phyloP scores from a whole-genome alignment of 2,329 filamentous ascomycete genomes.

The Boeremia exigua region DNA sequence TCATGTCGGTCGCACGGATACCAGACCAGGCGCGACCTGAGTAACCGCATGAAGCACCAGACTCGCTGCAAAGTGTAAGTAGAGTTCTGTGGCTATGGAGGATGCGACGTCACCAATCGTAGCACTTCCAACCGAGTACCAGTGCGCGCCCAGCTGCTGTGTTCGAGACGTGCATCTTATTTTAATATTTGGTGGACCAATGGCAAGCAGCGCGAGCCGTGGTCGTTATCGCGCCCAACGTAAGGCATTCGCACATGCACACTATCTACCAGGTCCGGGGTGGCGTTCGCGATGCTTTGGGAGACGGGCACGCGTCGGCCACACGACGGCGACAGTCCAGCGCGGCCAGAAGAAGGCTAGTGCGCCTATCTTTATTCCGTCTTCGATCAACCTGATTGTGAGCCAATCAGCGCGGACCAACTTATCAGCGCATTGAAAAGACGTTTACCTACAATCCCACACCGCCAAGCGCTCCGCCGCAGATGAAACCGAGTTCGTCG shows the following conservation, averaged over 20 bases:
- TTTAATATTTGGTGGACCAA: slow-evolving; percentile 8
- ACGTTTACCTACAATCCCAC: slow-evolving; percentile 23
- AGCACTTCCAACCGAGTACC: background rate
- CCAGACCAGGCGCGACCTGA: slow-evolving; percentile 4
- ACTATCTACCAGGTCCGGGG: slow-evolving; percentile 11
- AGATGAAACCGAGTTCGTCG: slow-evolving; percentile 27
- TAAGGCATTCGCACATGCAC: slow-evolving; percentile 15
- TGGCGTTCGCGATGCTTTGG: slow-evolving; percentile 10
- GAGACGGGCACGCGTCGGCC: slow-evolving; percentile 3
- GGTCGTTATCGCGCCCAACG: slow-evolving; percentile 16
- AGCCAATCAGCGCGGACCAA: slow-evolving; percentile 16
- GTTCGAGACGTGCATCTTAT: slow-evolving; percentile 6
- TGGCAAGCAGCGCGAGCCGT: background rate
- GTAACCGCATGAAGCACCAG: background rate
- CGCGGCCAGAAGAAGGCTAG: slow-evolving; percentile 10
- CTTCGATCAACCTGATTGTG: slow-evolving; percentile 1
- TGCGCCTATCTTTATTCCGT: slow-evolving; percentile 5
- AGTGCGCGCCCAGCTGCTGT: slow-evolving; percentile 10
- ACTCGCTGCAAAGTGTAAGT: slow-evolving; percentile 3
- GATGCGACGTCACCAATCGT: slow-evolving; percentile 8
- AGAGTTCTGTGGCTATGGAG: background rate
- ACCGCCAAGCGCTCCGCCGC: slow-evolving; percentile 38
- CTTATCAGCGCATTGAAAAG: slow-evolving; percentile 23
- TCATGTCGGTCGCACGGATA: slow-evolving; percentile 9
- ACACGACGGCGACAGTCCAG: slow-evolving; percentile 8